phyloP scores from a whole-genome alignment of 2,329 filamentous ascomycete species.

The Zopfia rhizophila region DNA sequence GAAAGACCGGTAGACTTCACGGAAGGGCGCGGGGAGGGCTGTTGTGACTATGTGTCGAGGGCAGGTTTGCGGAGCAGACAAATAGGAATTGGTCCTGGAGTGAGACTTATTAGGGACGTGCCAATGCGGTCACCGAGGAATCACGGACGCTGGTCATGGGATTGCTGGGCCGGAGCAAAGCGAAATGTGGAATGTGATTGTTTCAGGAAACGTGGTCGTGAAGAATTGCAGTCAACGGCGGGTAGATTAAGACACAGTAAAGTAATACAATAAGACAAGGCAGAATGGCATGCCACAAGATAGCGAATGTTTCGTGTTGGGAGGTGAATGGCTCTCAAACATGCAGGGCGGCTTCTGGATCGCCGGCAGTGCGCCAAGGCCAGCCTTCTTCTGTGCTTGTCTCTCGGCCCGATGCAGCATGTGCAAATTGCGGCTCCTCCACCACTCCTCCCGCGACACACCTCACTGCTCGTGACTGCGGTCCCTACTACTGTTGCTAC shows the following conservation, averaged over 20 bases:
- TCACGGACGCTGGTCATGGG: conserved; percentile 30
- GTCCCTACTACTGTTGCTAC: not conserved
- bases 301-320: conserved; percentile 1
- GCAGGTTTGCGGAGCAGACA: no score
- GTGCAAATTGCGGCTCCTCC: conserved; percentile 3
- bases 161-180: conserved; percentile 30
- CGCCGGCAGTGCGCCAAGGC: no score
- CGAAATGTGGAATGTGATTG: conserved; percentile 11
- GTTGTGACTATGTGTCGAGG: no score
- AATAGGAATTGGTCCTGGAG: no score
- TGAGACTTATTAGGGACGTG: no score
- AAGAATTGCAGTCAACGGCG: no score
- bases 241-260: no score
- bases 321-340: not conserved
- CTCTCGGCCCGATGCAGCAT: conserved; percentile 28
- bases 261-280: no score
- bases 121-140: conserved; percentile 21
- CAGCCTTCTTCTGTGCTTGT: conserved; percentile 2
- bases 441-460: conserved; percentile 3
- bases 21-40: no score
- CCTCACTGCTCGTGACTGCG: conserved; percentile 3
- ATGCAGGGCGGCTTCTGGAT: conserved; percentile 3
- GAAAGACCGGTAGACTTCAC: no score
- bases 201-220: no score
- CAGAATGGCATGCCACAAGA: not conserved